phyloP scores from a whole-genome alignment of 352 stramenopile genomes.

The Phytophthora citrophthora region DNA sequence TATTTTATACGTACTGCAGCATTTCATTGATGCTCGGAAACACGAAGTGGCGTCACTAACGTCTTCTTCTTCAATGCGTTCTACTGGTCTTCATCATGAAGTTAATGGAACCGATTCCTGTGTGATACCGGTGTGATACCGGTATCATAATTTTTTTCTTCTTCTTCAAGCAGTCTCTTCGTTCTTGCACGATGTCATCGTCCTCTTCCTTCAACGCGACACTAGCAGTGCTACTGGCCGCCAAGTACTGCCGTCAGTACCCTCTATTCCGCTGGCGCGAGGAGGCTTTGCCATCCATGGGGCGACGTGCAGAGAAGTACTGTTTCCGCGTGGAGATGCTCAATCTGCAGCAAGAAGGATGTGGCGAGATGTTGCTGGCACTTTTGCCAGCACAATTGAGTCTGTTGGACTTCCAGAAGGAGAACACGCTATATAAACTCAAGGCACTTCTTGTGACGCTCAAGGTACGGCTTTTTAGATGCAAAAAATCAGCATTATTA shows the following conservation, averaged over 20 bases:
- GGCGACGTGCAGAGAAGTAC: constrained; percentile 66
- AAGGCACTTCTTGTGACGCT: constrained; percentile 81
- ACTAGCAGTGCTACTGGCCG: constrained; percentile 74
- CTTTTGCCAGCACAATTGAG: constrained; percentile 62
- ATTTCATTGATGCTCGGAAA: too few species aligned
- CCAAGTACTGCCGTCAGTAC: constrained; percentile 74
- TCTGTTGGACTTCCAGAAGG: constrained; percentile 66
- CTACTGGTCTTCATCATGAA: too few species aligned
- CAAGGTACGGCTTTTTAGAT: constrained; percentile 40
- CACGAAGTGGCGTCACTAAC: too few species aligned
- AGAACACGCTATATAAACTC: constrained; percentile 68
- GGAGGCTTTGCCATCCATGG: constrained; percentile 66
- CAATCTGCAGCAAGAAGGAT: constrained; percentile 64
- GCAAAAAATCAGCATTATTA: neutral
- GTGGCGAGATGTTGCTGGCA: constrained; percentile 65
- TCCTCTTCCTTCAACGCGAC: constrained; percentile 59
- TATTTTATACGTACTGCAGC: too few species aligned
- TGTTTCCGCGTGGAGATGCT: constrained; percentile 74
- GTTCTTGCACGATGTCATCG: constrained; percentile 19
- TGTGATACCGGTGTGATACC: neutral
- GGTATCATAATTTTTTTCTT: neutral
- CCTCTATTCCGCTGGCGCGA: constrained; percentile 78
- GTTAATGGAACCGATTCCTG: too few species aligned
- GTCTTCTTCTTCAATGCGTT: too few species aligned
- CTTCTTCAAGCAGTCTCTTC: constrained; percentile 5